Base-by-base conservation (phyloP, 345 rosid species). In the Bruguiera parviflora region DNA sequence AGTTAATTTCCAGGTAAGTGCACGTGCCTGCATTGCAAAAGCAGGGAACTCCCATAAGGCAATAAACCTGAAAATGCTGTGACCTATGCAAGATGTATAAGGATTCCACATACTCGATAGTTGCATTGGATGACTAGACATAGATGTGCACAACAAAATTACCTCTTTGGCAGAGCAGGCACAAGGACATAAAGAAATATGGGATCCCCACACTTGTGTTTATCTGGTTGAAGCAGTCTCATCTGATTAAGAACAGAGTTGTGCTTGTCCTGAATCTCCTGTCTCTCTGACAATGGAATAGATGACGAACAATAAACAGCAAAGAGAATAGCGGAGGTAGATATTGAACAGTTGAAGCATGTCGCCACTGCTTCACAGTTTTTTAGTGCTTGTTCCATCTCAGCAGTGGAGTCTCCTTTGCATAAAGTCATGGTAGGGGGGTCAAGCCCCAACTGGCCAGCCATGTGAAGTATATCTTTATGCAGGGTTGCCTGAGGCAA, bases 121-220 rank as follows among this genome's bases (percentile, higher is more conserved):
- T 47, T 7, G 20, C n/a, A 64, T 9, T 19, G 29, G 22, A 64
- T 63, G 22, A 46, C 21, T 57, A 37, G 20, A 52, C 10, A 46
- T n/a, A 31, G 28, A 16, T 27, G 28, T 2, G 6, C 37, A 60
- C 24, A 22, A 55, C 4, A 25, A 70, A 72, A 43, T 57, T 77
- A 92, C 99, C 99, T 85, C 80, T 95, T 95, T 37, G 99, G 97
- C 46, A 95, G 89, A 81, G 88, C 89, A n/a, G 97, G 90, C 73
- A 88, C 89, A 20, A 88, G 84, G 57, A 90, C 82, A 81, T 88
- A 89, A 20, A 92, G 74, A 76, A 81, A 83, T 22, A 90, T 73
- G 65, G 94, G 90, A 77, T 92, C 80, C 0, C 83, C 71, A 66
- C 69, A 52, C 19, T 64, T 73, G 53, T 47, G 43, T 43, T 72